A percentile compares a stretch with the other conserved stretches of the same genome.
These are phyloP conservation scores for Colletotrichum sansevieriae DNA, from an alignment of 2,329 filamentous ascomycete genomes.

Conservation along the genomic window DNA sequence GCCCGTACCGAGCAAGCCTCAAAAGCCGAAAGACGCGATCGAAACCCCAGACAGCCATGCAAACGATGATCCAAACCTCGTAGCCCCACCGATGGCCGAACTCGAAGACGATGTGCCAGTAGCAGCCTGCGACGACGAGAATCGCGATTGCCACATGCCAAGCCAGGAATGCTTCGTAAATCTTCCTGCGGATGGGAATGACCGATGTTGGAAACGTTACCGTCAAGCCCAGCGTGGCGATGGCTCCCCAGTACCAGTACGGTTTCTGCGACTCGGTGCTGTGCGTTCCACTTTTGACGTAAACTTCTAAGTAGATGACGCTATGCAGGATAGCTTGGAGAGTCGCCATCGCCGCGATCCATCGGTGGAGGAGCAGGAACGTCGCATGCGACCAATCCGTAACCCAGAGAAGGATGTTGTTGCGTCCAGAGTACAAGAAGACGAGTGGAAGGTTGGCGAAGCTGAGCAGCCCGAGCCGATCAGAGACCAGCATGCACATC, in stretches of 20 bases:
- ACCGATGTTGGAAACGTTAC: constrained; percentile 47
- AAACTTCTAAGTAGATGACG: constrained; percentile 45
- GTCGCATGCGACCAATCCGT: constrained; percentile 55
- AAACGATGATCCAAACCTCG: constrained; percentile 53
- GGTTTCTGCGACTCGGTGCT: constrained; percentile 21
- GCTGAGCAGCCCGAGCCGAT: constrained; percentile 50
- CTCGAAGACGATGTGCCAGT: constrained; percentile 47
- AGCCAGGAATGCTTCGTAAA: constrained; percentile 53
- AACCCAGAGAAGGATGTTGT: constrained; percentile 52
- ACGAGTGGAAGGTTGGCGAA: constrained; percentile 51
- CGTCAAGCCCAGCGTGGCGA: constrained; percentile 47
- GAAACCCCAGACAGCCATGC: constrained; percentile 48
- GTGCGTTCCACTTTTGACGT: constrained; percentile 14
- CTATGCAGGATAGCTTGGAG: constrained; percentile 50
- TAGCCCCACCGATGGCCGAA: constrained; percentile 52
- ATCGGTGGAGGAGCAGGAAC: constrained; percentile 53
- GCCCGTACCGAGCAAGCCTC: constrained; percentile 45
- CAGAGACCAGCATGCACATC: constrained; percentile 51
- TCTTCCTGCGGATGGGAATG: constrained; percentile 46
- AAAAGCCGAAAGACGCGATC: constrained; percentile 48
- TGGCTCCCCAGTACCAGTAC: constrained; percentile 53
- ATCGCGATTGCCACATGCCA: constrained; percentile 50
- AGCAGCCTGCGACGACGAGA: constrained; percentile 51
- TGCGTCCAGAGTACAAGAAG: constrained; percentile 52
- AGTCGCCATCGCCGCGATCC: constrained; percentile 48